Conservation (phyloP, 306 rosid genomes). For the Sesbania bispinosa region DNA sequence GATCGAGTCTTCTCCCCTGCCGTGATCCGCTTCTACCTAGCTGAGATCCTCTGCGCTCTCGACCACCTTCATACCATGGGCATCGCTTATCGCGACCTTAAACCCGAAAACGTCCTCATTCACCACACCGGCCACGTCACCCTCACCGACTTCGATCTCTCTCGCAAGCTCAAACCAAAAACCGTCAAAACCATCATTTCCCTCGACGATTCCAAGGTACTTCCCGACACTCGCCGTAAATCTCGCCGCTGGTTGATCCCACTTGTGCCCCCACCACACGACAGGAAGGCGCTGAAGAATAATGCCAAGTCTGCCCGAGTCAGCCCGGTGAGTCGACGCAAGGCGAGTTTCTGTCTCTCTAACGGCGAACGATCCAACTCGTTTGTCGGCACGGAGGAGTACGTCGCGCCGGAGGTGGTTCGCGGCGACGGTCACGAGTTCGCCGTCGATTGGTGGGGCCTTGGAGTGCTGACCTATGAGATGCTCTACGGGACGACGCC, state of each 20-base stretch:
- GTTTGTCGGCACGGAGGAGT: conserved; percentile 93
- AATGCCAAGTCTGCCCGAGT: conserved; percentile 87
- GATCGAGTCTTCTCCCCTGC: conserved; percentile 79
- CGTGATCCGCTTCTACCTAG: conserved; percentile 73
- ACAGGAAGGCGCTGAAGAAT: too few relatives aligned
- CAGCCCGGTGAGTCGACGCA: conserved; percentile 82
- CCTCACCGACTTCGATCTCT: conserved; percentile 94
- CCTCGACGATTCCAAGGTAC: conserved; percentile 14
- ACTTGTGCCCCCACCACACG: too few relatives aligned
- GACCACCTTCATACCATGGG: conserved; percentile 75
- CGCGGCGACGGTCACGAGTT: conserved; percentile 93
- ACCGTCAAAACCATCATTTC: not conserved
- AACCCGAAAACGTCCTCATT: conserved; percentile 90
- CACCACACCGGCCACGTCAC: conserved; percentile 82
- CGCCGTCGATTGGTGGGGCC: conserved; percentile 97
- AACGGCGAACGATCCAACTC: conserved; percentile 81
- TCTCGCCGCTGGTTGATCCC: conserved; percentile 54
- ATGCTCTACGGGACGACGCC: conserved; percentile 85
- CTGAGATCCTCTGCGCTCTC: conserved; percentile 82
- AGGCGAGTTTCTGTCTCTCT: conserved; percentile 52
- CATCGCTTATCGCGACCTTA: conserved; percentile 85
- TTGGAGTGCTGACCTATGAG: conserved; percentile 76
- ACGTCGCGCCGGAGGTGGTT: conserved; percentile 86
- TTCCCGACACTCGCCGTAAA: conserved; percentile 35
- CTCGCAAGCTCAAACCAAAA: conserved; percentile 55